Evolutionary conservation across 2,329 filamentous ascomycete species (phyloP).

Genomic region (Botrytis porri): DNA sequence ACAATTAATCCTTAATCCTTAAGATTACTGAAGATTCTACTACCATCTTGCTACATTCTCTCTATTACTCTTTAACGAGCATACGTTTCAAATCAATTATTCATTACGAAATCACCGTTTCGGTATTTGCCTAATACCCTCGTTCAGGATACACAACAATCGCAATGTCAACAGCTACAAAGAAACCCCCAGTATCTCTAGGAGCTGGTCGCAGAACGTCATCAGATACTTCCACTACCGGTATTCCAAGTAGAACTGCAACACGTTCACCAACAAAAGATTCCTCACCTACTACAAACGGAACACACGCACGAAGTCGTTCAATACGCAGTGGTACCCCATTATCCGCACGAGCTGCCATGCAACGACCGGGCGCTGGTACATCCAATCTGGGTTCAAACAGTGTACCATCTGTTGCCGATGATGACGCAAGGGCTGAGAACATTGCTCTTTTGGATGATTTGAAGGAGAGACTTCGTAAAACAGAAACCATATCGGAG

Average conservation of each 20-base stretch:
- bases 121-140: background rate
- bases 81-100: constrained; percentile 1
- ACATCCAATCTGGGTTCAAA: constrained; percentile 36
- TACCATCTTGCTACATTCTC: background rate
- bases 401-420: constrained; percentile 46
- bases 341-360: constrained; percentile 70
- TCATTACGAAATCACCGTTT: background rate
- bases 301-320: constrained; percentile 53
- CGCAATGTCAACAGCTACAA: constrained; percentile 44
- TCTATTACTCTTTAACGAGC: background rate
- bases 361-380: constrained; percentile 51
- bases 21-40: background rate
- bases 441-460: constrained; percentile 78
- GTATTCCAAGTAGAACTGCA: constrained; percentile 22
- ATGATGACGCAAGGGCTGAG: constrained; percentile 76
- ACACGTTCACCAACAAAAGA: constrained; percentile 34
- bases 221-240: constrained; percentile 31
- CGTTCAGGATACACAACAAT: constrained; percentile 4
- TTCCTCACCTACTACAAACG: constrained; percentile 32
- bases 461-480: constrained; percentile 75
- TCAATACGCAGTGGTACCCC: constrained; percentile 64
- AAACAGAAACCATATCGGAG: constrained; percentile 74
- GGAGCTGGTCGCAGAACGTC: constrained; percentile 32
- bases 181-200: constrained; percentile 40
- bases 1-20: background rate